Evolutionary conservation across 805 yeast genomes (phyloP).

Genomic region (Metschnikowia orientalis): DNA sequence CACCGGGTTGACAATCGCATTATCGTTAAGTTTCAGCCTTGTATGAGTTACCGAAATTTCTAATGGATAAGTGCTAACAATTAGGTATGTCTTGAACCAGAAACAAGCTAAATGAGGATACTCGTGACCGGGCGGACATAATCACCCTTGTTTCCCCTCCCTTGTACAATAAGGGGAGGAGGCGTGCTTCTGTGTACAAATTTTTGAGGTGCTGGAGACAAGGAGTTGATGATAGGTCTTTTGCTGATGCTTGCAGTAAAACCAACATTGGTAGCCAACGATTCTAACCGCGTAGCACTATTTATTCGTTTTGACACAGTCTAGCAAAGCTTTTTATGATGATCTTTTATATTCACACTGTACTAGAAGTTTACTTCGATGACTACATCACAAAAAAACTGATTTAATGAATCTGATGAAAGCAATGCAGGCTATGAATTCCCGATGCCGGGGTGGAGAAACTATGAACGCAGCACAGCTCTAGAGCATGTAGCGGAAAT

Average conservation of each 20-base stretch:
- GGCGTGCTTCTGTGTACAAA: conserved; percentile 52
- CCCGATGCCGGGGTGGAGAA: background rate
- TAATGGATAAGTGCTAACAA: conserved; percentile 9
- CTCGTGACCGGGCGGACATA: conserved; percentile 53
- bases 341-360: conserved; percentile 51
- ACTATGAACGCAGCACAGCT: no score
- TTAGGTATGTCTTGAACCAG: conserved; percentile 17
- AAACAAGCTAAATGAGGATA: conserved; percentile 37
- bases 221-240: conserved; percentile 51
- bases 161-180: conserved; percentile 38
- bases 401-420: conserved; percentile 48
- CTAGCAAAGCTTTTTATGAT: conserved; percentile 31
- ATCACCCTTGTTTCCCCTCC: conserved; percentile 32
- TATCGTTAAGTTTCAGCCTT: conserved; percentile 62
- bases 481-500: conserved; percentile 31
- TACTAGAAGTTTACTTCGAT: conserved; percentile 38
- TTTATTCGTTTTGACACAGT: conserved; percentile 21
- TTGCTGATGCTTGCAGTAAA: conserved; percentile 28
- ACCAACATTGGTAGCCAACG: background rate
- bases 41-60: conserved; percentile 50
- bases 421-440: conserved; percentile 1
- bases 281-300: conserved; percentile 9
- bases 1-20: conserved; percentile 48
- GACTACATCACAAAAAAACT: conserved; percentile 38
- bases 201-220: conserved; percentile 40